A percentile compares a stretch with the other conserved stretches of the same genome.
These are phyloP conservation scores for Poa annua DNA, from an alignment of 176 grass and related monocot genomes.

Conservation along the genomic window DNA sequence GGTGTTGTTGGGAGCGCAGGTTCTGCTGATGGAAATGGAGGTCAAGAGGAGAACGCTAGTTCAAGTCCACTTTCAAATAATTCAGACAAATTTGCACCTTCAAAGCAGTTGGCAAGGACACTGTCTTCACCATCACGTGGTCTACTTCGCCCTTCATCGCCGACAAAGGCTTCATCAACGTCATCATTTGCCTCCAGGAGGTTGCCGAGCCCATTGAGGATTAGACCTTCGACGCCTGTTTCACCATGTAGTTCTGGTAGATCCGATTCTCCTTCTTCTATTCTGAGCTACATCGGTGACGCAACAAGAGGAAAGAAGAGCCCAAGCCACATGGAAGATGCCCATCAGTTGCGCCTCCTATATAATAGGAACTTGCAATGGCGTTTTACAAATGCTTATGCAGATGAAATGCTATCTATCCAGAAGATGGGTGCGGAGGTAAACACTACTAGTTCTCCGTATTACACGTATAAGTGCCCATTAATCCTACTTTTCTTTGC, in stretches of 20 bases:
- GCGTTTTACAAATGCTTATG: constrained; percentile 85
- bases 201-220: constrained; percentile 67
- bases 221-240: constrained; percentile 81
- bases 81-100: constrained; percentile 54
- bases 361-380: constrained; percentile 87
- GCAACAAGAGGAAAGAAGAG: constrained; percentile 74
- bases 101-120: constrained; percentile 57
- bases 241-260: constrained; percentile 76
- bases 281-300: constrained; percentile 73
- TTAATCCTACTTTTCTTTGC: constrained; percentile 27
- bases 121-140: constrained; percentile 60
- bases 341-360: constrained; percentile 76
- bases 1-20: constrained; percentile 52
- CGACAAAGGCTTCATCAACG: constrained; percentile 46
- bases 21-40: constrained; percentile 55
- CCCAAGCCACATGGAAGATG: constrained; percentile 74
- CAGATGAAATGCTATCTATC: constrained; percentile 71
- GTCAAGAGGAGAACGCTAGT: constrained; percentile 50
- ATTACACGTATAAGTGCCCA: constrained; percentile 12
- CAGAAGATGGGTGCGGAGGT: constrained; percentile 92
- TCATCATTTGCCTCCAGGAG: constrained; percentile 58
- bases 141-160: constrained; percentile 62
- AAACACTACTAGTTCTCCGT: constrained; percentile 29
- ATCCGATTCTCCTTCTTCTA: constrained; percentile 57
- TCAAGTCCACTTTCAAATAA: constrained; percentile 60